Percentiles rank a stretch among this genome's conserved stretches.
These are phyloP conservation scores for Sclerotinia trifoliorum DNA, from an alignment of 2,329 filamentous ascomycete species.

Conservation along the genomic window DNA sequence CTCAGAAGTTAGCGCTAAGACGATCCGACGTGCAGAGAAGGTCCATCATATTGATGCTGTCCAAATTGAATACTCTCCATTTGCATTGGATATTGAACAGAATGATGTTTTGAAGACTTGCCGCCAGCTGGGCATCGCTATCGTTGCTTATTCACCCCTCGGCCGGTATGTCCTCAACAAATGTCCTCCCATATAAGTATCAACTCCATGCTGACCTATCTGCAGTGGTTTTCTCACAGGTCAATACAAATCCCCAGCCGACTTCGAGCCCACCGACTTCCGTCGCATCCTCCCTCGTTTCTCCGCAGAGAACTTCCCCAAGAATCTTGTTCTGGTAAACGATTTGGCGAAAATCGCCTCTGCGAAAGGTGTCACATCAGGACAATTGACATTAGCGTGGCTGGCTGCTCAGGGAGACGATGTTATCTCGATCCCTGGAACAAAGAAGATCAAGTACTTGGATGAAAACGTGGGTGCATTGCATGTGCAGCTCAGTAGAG, in stretches of 20 bases:
- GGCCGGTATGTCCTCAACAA: conserved; percentile 40
- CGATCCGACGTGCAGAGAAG: conserved; percentile 51
- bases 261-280: conserved; percentile 51
- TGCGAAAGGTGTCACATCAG: conserved; percentile 49
- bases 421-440: conserved; percentile 55
- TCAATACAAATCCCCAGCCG: conserved; percentile 45
- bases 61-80: conserved; percentile 56
- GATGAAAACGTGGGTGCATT: conserved; percentile 39
- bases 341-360: conserved; percentile 47
- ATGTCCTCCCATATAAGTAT: not conserved
- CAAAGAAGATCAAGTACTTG: conserved; percentile 47
- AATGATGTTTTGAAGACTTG: conserved; percentile 53
- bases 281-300: conserved; percentile 48
- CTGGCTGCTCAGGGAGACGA: conserved; percentile 52
- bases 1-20: conserved; percentile 50
- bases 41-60: conserved; percentile 51
- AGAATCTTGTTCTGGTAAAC: conserved; percentile 50
- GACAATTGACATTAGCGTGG: conserved; percentile 54
- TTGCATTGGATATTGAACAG: conserved; percentile 57
- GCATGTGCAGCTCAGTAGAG: conserved; percentile 25
- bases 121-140: conserved; percentile 55
- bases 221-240: conserved; percentile 54
- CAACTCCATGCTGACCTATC: not conserved
- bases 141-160: conserved; percentile 59
- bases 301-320: conserved; percentile 50